Percentiles rank a stretch among this genome's conserved stretches.
These are phyloP conservation scores for Alternaria solani DNA, from an alignment of 2,329 filamentous ascomycete genomes.

Conservation along the genomic window DNA sequence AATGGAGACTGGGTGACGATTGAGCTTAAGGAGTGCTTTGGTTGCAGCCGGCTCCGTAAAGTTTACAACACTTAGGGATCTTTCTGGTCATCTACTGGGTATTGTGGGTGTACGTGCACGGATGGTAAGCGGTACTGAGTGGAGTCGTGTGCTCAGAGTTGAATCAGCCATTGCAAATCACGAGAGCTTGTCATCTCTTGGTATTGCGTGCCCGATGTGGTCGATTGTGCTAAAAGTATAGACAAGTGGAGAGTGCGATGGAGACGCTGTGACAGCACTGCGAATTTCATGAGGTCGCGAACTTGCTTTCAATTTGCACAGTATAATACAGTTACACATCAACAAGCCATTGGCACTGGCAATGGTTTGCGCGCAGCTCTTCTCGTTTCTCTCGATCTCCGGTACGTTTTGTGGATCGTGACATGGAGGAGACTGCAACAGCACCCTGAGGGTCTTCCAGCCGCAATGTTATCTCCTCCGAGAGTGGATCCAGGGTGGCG, in stretches of 20 bases:
- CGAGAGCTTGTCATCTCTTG: background rate
- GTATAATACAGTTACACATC: background rate
- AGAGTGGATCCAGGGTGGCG: background rate
- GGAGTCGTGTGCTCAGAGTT: background rate
- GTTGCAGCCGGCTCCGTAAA: background rate
- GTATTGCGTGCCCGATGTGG: background rate
- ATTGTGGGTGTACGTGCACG: background rate
- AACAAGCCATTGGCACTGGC: constrained; percentile 33
- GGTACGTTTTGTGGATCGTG: background rate
- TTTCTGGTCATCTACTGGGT: background rate
- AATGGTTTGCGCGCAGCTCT: constrained; percentile 7
- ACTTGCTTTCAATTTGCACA: background rate
- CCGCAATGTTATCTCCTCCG: constrained; percentile 10
- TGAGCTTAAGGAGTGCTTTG: background rate
- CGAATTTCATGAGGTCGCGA: background rate
- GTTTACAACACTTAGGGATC: background rate
- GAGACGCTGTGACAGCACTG: background rate
- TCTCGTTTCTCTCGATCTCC: constrained; percentile 3
- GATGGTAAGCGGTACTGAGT: background rate
- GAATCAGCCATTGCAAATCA: background rate
- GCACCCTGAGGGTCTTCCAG: constrained; percentile 13
- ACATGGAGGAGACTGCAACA: constrained; percentile 1
- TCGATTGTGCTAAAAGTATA: background rate
- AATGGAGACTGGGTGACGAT: background rate
- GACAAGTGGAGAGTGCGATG: background rate